phyloP scores from a whole-genome alignment of 2,329 filamentous ascomycete species.

The Trichoderma koningii region DNA sequence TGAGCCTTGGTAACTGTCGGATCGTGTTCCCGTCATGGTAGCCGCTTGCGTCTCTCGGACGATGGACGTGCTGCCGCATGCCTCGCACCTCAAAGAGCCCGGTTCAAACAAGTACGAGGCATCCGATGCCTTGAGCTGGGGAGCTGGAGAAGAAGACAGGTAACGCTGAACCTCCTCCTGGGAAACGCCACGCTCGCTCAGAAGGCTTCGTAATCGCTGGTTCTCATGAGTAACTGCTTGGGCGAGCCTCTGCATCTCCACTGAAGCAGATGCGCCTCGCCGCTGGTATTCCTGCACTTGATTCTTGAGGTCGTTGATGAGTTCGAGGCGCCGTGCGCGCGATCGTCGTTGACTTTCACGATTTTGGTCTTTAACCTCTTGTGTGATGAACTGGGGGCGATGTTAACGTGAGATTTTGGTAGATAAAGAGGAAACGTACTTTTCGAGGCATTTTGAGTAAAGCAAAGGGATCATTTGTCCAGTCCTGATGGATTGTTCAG shows the following conservation, averaged over 20 bases:
- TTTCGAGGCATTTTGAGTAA: constrained; percentile 2
- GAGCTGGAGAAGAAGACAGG: constrained; percentile 2
- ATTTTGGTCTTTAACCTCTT: constrained; percentile 24
- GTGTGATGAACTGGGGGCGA: neutral
- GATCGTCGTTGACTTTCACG: constrained; percentile 28
- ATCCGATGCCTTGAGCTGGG: neutral
- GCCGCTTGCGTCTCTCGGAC: neutral
- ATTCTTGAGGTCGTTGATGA: constrained; percentile 25
- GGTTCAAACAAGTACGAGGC: neutral
- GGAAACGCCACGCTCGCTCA: constrained; percentile 18
- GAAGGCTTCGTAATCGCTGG: constrained; percentile 17
- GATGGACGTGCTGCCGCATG: constrained; percentile 9
- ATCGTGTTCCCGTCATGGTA: too few relatives aligned
- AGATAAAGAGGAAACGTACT: neutral
- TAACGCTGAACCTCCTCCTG: constrained; percentile 17
- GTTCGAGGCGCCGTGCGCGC: constrained; percentile 20
- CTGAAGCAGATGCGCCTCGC: constrained; percentile 18
- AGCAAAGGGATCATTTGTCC: too few relatives aligned
- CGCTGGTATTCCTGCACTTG: constrained; percentile 22
- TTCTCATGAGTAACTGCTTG: constrained; percentile 20
- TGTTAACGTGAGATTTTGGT: neutral
- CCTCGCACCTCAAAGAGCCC: neutral
- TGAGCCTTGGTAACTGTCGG: too few relatives aligned
- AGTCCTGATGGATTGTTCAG: too few relatives aligned
- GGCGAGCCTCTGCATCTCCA: constrained; percentile 26